Percentiles rank a stretch among this genome's conserved stretches.
Evolutionary conservation across 345 rosid genomes (phyloP).

Genomic region (Crucihimalaya himalaica): DNA sequence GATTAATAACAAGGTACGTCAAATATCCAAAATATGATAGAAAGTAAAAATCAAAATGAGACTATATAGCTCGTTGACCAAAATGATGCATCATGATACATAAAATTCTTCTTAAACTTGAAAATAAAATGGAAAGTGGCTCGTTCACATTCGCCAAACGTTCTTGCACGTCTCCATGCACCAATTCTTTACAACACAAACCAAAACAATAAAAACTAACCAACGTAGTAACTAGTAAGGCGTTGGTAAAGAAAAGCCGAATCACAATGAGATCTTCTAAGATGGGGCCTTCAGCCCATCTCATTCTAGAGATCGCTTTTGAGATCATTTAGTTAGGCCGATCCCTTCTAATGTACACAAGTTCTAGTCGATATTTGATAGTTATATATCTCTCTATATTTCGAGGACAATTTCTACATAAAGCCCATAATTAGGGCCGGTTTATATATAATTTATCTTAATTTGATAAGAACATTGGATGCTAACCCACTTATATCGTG

Average conservation of each 20-base stretch:
- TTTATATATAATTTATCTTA: too few species aligned
- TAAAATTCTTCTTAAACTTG: neutral
- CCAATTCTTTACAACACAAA: neutral
- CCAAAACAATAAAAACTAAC: constrained; percentile 12
- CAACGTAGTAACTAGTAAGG: neutral
- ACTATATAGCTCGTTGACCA: neutral
- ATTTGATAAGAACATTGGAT: too few species aligned
- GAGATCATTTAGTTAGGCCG: too few species aligned
- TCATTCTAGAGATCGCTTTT: neutral
- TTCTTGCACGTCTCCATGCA: constrained; percentile 14
- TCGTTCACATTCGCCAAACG: constrained; percentile 27
- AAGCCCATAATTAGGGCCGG: too few species aligned
- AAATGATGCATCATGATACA: constrained; percentile 13
- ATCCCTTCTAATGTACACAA: too few species aligned
- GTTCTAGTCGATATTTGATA: too few species aligned
- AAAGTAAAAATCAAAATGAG: neutral
- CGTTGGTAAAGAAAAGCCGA: neutral
- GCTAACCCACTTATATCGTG: too few species aligned
- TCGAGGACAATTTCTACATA: too few species aligned
- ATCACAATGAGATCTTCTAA: neutral
- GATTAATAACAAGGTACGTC: neutral
- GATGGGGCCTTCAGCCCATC: constrained; percentile 34
- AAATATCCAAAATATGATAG: too few species aligned
- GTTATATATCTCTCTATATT: too few species aligned
- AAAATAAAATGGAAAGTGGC: neutral